A percentile compares a stretch with the other conserved stretches of the same genome.
These are phyloP conservation scores for Colletotrichum sp. DNA, from an alignment of 2,329 filamentous ascomycete genomes.

Conservation along the genomic window DNA sequence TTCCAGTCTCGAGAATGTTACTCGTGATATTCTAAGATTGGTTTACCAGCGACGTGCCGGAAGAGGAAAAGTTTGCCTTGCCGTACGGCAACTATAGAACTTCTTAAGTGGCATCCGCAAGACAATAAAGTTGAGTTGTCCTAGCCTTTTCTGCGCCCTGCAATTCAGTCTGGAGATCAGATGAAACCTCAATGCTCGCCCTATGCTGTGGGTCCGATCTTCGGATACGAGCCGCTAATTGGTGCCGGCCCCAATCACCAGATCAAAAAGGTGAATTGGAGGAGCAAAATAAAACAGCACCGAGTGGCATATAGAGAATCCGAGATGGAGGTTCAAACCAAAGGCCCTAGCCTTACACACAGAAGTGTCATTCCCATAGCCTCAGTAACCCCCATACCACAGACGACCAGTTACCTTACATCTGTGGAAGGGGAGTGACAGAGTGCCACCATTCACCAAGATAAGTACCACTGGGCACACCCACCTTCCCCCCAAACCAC, in stretches of 20 bases:
- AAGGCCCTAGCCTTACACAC: neutral
- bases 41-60: too few species aligned
- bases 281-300: too few species aligned
- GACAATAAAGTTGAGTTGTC: too few species aligned
- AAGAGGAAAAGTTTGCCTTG: too few species aligned
- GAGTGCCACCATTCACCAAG: neutral
- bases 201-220: neutral
- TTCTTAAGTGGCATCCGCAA: too few species aligned
- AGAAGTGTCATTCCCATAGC: neutral
- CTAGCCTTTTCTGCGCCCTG: too few species aligned
- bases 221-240: neutral
- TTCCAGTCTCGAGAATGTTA: too few species aligned
- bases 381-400: neutral
- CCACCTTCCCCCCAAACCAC: neutral
- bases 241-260: neutral
- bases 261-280: neutral
- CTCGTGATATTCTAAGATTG: too few species aligned
- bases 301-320: neutral
- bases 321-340: fast-evolving
- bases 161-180: neutral
- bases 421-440: neutral
- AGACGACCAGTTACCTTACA: neutral
- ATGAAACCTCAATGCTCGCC: neutral
- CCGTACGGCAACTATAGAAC: fast-evolving
- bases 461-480: fast-evolving